phyloP scores from a whole-genome alignment of 257 asterid species.

The Verbena officinalis region DNA sequence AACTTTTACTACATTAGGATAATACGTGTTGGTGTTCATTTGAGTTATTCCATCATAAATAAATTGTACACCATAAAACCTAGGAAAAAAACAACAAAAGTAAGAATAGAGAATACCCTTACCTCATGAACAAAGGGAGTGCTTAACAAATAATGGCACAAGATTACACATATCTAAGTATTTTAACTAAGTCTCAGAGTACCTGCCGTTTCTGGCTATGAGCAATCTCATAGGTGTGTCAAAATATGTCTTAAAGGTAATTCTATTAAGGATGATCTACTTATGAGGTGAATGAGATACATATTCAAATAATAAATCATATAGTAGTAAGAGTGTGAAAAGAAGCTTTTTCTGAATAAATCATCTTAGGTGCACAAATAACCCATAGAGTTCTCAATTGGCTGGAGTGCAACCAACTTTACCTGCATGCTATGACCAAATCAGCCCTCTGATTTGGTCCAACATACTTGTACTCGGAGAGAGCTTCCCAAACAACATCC shows the following conservation, averaged over 20 bases:
- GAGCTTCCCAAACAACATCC: conserved; percentile 76
- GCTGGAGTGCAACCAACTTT: conserved; percentile 24
- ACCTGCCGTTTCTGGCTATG: conserved; percentile 7
- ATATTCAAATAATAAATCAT: not conserved
- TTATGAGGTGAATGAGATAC: conserved; percentile 2
- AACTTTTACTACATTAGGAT: not conserved
- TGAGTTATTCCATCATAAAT: not conserved
- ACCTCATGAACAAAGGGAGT: not conserved
- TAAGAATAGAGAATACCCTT: not conserved
- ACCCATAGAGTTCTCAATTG: conserved; percentile 4
- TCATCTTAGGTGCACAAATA: conserved; percentile 1
- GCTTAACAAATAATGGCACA: not conserved
- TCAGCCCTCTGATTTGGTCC: conserved; percentile 92
- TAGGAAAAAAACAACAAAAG: not conserved
- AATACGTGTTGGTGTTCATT: not conserved
- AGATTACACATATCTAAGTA: not conserved
- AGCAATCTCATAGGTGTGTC: not conserved
- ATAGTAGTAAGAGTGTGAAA: not conserved
- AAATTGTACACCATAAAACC: not conserved
- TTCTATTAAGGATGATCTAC: conserved; percentile 8
- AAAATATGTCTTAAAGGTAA: conserved; percentile 5
- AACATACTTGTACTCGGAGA: conserved; percentile 85
- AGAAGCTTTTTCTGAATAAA: conserved; percentile 10
- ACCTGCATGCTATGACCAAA: conserved; percentile 88
- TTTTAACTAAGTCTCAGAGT: not conserved